Evolutionary conservation across 441 rosid genomes (phyloP).

Genomic region (Erysimum cheiri): DNA sequence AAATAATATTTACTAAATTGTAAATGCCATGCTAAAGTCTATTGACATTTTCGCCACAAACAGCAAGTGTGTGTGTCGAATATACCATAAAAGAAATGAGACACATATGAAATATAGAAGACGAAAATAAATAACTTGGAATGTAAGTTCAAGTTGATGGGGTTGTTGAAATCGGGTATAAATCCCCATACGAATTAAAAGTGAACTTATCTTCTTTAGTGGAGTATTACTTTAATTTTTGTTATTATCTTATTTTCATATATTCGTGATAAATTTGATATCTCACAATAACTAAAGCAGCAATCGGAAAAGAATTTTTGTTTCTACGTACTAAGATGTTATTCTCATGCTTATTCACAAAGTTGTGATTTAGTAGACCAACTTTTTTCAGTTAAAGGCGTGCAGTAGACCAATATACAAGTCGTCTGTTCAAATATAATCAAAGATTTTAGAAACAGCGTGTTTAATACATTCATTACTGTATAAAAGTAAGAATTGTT

Average conservation of each 20-base stretch:
- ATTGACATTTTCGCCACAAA: background rate
- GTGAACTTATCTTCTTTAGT: background rate
- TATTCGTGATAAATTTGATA: background rate
- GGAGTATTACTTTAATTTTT: no score
- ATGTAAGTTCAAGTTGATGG: slow-evolving; percentile 8
- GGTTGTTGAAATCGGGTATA: background rate
- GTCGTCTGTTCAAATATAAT: background rate
- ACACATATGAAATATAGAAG: background rate
- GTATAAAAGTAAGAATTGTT: background rate
- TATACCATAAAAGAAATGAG: background rate
- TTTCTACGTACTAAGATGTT: background rate
- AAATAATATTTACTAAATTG: background rate
- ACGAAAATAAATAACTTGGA: background rate
- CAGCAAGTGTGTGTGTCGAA: slow-evolving; percentile 1
- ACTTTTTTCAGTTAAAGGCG: background rate
- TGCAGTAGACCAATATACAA: background rate
- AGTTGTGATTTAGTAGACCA: background rate
- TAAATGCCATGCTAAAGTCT: background rate
- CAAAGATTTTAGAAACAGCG: background rate
- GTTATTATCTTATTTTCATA: background rate
- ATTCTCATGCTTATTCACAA: background rate
- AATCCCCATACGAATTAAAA: background rate
- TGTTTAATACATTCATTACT: background rate
- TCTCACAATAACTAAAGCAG: background rate
- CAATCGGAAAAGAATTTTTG: background rate